Evolutionary conservation across 441 rosid genomes (phyloP).

Genomic region (Adansonia madagascariensis): DNA sequence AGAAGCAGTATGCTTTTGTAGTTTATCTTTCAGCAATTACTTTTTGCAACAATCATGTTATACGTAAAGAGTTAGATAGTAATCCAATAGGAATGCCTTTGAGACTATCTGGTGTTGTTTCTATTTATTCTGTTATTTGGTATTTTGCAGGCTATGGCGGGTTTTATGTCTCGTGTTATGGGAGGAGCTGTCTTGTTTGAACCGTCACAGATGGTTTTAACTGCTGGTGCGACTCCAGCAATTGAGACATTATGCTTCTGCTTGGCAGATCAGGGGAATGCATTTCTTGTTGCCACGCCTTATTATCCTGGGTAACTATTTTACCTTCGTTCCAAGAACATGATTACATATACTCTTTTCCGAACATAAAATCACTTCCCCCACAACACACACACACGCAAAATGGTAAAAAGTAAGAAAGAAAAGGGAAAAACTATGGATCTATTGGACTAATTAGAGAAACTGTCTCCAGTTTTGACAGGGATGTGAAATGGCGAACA

Average conservation of each 20-base stretch:
- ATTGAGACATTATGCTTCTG: constrained; percentile 80
- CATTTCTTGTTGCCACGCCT: constrained; percentile 82
- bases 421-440: background rate
- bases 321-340: background rate
- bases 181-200: constrained; percentile 58
- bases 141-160: constrained; percentile 69
- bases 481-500: constrained; percentile 74
- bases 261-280: constrained; percentile 89
- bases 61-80: background rate
- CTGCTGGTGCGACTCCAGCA: constrained; percentile 82
- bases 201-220: constrained; percentile 66
- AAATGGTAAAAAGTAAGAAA: background rate
- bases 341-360: background rate
- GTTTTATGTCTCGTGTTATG: constrained; percentile 71
- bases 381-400: background rate
- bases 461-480: constrained; percentile 68
- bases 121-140: constrained; percentile 18
- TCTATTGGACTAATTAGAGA: constrained; percentile 19
- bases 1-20: background rate
- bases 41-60: background rate
- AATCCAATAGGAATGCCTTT: background rate
- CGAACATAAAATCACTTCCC: background rate
- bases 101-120: background rate
- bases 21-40: background rate
- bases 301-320: constrained; percentile 76